Evolutionary conservation across 345 rosid species (phyloP), one percentile per base, ranked within the genome.

Genomic region (Excoecaria agallocha): DNA sequence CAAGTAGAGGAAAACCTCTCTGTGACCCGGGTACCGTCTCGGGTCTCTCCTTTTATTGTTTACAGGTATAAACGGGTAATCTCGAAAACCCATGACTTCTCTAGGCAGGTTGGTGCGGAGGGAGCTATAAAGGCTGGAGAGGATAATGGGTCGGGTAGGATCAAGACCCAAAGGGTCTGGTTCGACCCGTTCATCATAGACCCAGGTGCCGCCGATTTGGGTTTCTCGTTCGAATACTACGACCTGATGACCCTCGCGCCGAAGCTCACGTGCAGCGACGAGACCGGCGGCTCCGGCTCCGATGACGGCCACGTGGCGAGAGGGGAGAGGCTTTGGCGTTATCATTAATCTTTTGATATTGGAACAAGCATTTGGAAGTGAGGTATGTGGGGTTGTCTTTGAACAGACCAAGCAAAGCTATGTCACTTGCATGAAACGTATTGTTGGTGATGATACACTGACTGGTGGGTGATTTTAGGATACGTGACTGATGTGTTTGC

Each of bases 261-360:
- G 85, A 20, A 94, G 91, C 87, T 94, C 98, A 3, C 88, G 78
- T 45, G 96, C 91, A 0, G 94, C 87, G 1, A 89, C 88, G 22
- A 94, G 71, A 13, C 98, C 98, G 38, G 98, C 89, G 8, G 92
- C 89, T 52, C 98, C 98, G 12, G 96, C 98, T 15, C 97, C 98
- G 52, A 94, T 85, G 1, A 91, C 90, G 0, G 95, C 97, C 67
- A 94, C 98, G 74, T 81, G 87, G 80, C 82, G 86, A 22, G 90
- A 79, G 55, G 38, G 77, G 20, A 73, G 60, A n/a, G 84, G 38
- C 8, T 76, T 78, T 35, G 87, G 22, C 88, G 85, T 84, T 22
- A 64, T 11, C 35, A 9, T 5, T 12, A 55, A 55, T 25, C 6
- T 8, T n/a, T 55, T 19, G n/a, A 6, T 55, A 55, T 17, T 55